These are phyloP conservation scores for Seiridium unicorne DNA, from an alignment of 2,329 filamentous ascomycete species.

Conservation along the genomic window DNA sequence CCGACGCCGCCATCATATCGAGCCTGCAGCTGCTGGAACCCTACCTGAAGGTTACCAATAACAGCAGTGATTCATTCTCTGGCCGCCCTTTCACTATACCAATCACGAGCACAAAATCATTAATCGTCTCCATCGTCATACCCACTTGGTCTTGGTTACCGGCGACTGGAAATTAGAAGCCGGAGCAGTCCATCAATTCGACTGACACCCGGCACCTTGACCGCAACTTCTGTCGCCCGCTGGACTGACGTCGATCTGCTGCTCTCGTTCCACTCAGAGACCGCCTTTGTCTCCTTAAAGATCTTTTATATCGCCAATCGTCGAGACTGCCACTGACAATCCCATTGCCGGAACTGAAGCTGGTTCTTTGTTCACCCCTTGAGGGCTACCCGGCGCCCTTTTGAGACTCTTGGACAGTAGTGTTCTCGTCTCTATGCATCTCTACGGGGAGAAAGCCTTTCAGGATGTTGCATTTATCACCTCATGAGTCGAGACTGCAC, in stretches of 20 bases:
- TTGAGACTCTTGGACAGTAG: background rate
- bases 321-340: background rate
- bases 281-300: background rate
- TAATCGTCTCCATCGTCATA: background rate
- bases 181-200: background rate
- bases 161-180: background rate
- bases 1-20: background rate
- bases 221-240: background rate
- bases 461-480: background rate
- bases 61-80: background rate
- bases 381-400: background rate
- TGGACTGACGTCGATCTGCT: background rate
- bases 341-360: background rate
- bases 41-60: background rate
- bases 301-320: background rate
- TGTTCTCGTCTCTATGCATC: background rate
- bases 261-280: background rate
- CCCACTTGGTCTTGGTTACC: background rate
- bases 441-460: background rate
- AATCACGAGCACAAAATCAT: too few relatives aligned
- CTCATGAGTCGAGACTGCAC: slow-evolving; percentile 14
- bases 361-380: background rate
- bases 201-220: background rate
- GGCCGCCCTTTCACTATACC: too few relatives aligned
- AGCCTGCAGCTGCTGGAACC: background rate